Percentiles rank a stretch among this genome's conserved stretches.
phyloP scores from a whole-genome alignment of 2,329 filamentous ascomycete genomes.

The Cadophora sp. region DNA sequence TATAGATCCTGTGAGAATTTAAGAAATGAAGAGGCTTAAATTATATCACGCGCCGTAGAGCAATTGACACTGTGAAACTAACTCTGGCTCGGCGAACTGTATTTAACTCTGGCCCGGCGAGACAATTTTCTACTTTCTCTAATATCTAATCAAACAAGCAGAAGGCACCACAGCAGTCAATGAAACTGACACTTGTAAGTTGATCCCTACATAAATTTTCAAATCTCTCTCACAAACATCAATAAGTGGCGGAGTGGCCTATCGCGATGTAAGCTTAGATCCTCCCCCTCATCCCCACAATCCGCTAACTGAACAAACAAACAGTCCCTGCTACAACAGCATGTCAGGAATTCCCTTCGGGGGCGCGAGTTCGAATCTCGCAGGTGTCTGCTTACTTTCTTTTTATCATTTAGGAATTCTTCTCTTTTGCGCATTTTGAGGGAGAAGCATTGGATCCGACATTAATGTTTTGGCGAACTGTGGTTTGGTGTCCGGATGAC shows the following conservation, averaged over 20 bases:
- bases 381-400: neutral
- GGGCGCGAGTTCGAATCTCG: conserved; percentile 16
- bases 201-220: too few species aligned
- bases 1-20: too few species aligned
- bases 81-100: neutral
- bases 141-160: conserved; percentile 6
- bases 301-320: neutral
- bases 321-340: neutral
- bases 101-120: too few species aligned
- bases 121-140: neutral
- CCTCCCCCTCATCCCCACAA: neutral
- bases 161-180: neutral
- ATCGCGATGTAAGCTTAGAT: conserved; percentile 10
- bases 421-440: neutral
- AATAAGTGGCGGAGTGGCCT: conserved; percentile 14
- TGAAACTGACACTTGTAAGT: conserved; percentile 9
- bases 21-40: too few species aligned
- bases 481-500: too few species aligned
- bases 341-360: conserved; percentile 11
- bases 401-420: neutral
- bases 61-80: too few species aligned
- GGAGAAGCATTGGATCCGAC: too few species aligned
- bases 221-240: neutral
- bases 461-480: too few species aligned
- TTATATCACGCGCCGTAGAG: too few species aligned